Conservation (phyloP, 495 filamentous ascomycete species). For the Daldinia vernicosa region DNA sequence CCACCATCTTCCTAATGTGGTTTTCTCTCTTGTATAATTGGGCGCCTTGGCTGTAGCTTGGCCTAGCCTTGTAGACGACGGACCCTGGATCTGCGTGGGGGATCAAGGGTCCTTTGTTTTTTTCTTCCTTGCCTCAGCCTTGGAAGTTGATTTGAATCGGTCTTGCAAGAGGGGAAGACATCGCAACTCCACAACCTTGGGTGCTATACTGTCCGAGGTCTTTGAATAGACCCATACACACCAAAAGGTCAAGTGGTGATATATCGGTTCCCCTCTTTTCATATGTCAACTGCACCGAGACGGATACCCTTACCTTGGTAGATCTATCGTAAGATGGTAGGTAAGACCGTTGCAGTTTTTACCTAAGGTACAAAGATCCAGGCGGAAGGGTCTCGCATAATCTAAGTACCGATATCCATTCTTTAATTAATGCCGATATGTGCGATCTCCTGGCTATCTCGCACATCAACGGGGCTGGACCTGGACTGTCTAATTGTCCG, state of each 20-base stretch:
- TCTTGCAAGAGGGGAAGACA: conserved; percentile 8
- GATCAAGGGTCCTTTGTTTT: not conserved
- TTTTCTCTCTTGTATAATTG: conserved; percentile 15
- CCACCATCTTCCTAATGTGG: conserved; percentile 9
- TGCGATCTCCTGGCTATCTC: not conserved
- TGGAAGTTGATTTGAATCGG: conserved; percentile 5
- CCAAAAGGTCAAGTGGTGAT: not conserved
- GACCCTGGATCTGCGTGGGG: conserved; percentile 19
- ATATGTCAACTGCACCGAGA: conserved; percentile 6
- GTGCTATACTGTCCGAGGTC: conserved; percentile 13
- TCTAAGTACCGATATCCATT: not conserved
- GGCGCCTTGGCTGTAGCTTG: conserved; percentile 30
- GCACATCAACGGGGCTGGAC: not conserved
- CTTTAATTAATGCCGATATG: not conserved
- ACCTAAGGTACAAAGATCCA: not conserved
- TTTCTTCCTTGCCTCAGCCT: conserved; percentile 4
- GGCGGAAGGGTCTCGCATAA: not conserved
- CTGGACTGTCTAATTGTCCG: not conserved
- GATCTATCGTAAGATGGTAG: not conserved
- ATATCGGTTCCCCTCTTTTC: conserved; percentile 3
- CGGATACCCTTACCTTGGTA: not conserved
- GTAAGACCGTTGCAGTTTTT: not conserved
- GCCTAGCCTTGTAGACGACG: conserved; percentile 28
- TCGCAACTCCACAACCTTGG: conserved; percentile 1
- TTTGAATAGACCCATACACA: conserved; percentile 4